Conservation (phyloP, 2,329 filamentous ascomycete species). For the Diaporthe ampelina region DNA sequence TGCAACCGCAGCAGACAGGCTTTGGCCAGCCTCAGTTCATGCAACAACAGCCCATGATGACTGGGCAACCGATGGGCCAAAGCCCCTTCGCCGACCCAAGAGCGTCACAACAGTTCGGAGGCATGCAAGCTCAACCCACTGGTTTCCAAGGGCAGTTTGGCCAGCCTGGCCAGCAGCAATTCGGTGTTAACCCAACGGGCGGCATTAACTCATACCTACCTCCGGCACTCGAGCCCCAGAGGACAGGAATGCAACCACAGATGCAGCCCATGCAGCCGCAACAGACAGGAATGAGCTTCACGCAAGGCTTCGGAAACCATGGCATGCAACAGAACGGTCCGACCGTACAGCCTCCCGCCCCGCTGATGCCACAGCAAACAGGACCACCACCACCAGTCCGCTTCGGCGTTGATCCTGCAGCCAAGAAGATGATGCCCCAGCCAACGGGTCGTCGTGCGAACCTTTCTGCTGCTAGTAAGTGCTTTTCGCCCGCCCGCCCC, state of each 20-base stretch:
- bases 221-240: constrained; percentile 71
- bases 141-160: constrained; percentile 65
- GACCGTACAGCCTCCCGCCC: constrained; percentile 70
- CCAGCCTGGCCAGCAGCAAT: constrained; percentile 54
- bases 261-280: constrained; percentile 60
- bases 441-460: constrained; percentile 92
- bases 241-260: constrained; percentile 63
- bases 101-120: constrained; percentile 57
- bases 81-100: constrained; percentile 57
- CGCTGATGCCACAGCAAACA: constrained; percentile 83
- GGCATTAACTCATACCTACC: constrained; percentile 72
- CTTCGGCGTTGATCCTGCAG: constrained; percentile 82
- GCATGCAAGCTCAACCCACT: constrained; percentile 74
- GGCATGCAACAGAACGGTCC: constrained; percentile 61
- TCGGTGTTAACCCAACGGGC: constrained; percentile 58
- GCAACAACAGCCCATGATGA: constrained; percentile 55
- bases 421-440: constrained; percentile 86
- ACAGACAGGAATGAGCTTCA: constrained; percentile 64
- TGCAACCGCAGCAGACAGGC: constrained; percentile 54
- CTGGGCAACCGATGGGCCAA: constrained; percentile 56
- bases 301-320: constrained; percentile 56
- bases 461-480: constrained; percentile 95
- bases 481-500: not conserved
- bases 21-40: constrained; percentile 60
- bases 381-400: constrained; percentile 89